These are phyloP conservation scores for Physaria fendleri DNA, from an alignment of 345 rosid species.

Conservation along the genomic window DNA sequence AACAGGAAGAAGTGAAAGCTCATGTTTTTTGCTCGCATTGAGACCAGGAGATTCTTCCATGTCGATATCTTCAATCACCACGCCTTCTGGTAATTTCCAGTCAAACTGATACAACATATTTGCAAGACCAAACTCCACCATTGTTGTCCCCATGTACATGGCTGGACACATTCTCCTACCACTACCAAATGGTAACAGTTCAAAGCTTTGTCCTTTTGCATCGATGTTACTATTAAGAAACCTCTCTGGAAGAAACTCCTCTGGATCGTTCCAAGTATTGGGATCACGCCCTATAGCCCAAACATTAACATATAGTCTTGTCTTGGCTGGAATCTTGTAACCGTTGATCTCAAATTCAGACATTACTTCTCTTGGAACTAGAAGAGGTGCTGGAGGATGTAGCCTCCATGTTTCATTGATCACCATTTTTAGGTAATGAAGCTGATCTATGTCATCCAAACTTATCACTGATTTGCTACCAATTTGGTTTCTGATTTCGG, in stretches of 20 bases:
- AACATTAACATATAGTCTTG: constrained; percentile 32
- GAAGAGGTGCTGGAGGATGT: constrained; percentile 40
- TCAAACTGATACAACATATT: constrained; percentile 35
- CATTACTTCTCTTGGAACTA: constrained; percentile 40
- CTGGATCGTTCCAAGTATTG: constrained; percentile 34
- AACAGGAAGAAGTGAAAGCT: constrained; percentile 31
- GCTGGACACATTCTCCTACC: constrained; percentile 47
- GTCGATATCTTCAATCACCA: constrained; percentile 25
- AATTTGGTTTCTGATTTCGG: constrained; percentile 28
- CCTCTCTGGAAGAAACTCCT: constrained; percentile 34
- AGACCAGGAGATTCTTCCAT: constrained; percentile 37
- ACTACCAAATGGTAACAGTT: constrained; percentile 38
- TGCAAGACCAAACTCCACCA: constrained; percentile 35
- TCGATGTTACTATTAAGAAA: constrained; percentile 32
- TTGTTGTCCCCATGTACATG: constrained; percentile 15
- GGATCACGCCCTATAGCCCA: constrained; percentile 55
- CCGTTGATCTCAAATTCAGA: constrained; percentile 30
- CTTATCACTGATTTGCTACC: constrained; percentile 21
- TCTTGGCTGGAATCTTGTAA: constrained; percentile 29
- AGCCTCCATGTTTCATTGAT: constrained; percentile 44
- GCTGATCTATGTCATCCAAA: constrained; percentile 18
- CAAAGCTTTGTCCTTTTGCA: constrained; percentile 36
- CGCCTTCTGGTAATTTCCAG: constrained; percentile 40
- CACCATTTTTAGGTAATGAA: constrained; percentile 36
- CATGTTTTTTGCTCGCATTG: constrained; percentile 11